Evolutionary conservation across 805 yeast genomes (phyloP).

Genomic region (Candida caryicola): DNA sequence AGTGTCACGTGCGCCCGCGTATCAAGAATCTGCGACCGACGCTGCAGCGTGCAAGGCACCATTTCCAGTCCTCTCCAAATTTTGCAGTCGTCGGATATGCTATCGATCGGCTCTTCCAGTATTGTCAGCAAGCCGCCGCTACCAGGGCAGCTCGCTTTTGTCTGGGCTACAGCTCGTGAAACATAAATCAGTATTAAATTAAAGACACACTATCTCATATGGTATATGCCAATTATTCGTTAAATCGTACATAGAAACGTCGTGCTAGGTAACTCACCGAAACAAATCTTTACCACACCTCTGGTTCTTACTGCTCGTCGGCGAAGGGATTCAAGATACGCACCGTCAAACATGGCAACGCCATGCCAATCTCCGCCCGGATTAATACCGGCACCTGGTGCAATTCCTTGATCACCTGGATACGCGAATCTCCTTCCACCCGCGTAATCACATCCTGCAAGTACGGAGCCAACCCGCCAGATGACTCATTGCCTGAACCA

Average conservation of each 20-base stretch:
- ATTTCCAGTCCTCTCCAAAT: too few species aligned
- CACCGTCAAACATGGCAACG: slow-evolving; percentile 91
- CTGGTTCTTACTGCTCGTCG: slow-evolving; percentile 9
- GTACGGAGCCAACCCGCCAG: slow-evolving; percentile 53
- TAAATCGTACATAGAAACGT: not conserved
- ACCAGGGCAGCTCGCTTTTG: too few species aligned
- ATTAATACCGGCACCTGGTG: slow-evolving; percentile 78
- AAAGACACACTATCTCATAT: not conserved
- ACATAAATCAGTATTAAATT: not conserved
- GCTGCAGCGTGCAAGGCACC: too few species aligned
- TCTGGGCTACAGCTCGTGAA: too few species aligned
- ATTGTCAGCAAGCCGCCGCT: too few species aligned
- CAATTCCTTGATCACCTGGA: slow-evolving; percentile 82
- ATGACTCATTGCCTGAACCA: slow-evolving; percentile 11
- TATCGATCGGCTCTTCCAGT: too few species aligned
- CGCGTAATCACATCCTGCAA: slow-evolving; percentile 55
- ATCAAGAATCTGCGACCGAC: too few species aligned
- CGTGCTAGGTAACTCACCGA: not conserved
- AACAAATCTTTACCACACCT: slow-evolving; percentile 1
- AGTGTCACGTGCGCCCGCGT: not conserved
- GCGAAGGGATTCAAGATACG: slow-evolving; percentile 86
- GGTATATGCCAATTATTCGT: not conserved
- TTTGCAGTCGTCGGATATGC: too few species aligned
- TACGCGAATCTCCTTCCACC: slow-evolving; percentile 54
- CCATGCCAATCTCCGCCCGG: slow-evolving; percentile 92